These are phyloP conservation scores for Zymoseptoria tritici DNA, from an alignment of 2,329 filamentous ascomycete species.

Conservation along the genomic window DNA sequence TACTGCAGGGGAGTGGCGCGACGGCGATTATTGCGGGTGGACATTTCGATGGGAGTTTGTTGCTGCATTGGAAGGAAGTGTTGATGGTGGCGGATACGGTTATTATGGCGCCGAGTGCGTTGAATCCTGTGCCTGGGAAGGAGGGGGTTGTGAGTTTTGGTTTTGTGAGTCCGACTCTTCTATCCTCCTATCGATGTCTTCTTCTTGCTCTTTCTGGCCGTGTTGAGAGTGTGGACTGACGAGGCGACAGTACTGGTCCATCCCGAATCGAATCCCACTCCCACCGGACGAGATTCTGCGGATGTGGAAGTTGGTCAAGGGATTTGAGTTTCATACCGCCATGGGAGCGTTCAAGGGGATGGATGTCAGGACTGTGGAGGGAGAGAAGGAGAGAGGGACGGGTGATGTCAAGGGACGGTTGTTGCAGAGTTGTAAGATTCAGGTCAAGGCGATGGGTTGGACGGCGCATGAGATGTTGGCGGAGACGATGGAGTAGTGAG, in stretches of 20 bases:
- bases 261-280: constrained; percentile 67
- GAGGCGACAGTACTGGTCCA: constrained; percentile 48
- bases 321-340: constrained; percentile 56
- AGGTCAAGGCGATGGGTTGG: constrained; percentile 40
- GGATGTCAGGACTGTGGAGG: constrained; percentile 48
- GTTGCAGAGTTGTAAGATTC: constrained; percentile 70
- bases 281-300: constrained; percentile 52
- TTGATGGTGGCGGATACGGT: constrained; percentile 70
- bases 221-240: neutral
- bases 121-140: constrained; percentile 14
- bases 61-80: constrained; percentile 53
- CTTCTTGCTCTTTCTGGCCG: constrained; percentile 50
- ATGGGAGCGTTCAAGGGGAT: constrained; percentile 60
- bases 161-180: neutral
- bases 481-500: constrained; percentile 9
- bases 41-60: constrained; percentile 67
- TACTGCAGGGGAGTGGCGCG: constrained; percentile 40
- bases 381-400: constrained; percentile 18
- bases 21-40: constrained; percentile 63
- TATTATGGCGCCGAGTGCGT: constrained; percentile 51
- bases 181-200: constrained; percentile 4
- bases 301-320: constrained; percentile 63
- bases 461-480: constrained; percentile 19
- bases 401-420: constrained; percentile 55
- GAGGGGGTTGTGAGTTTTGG: constrained; percentile 43